A percentile compares a stretch with the other conserved stretches of the same genome.
These are phyloP conservation scores for Amphichorda felina DNA, from an alignment of 2,329 filamentous ascomycete species.

Conservation along the genomic window DNA sequence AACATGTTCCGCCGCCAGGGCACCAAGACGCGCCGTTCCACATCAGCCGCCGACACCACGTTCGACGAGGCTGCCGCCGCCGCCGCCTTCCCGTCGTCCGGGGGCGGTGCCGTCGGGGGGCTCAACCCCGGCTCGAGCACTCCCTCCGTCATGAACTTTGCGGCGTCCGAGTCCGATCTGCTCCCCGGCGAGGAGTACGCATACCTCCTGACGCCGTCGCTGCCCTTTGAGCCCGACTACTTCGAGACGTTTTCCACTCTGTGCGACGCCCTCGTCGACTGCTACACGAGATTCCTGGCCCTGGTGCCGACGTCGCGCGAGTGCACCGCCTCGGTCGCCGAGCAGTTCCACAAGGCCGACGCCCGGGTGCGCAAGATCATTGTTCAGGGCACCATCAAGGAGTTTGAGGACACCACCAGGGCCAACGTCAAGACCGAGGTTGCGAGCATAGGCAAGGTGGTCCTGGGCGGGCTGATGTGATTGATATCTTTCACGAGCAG, in stretches of 20 bases:
- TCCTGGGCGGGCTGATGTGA: slow-evolving; percentile 74
- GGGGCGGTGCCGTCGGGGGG: slow-evolving; percentile 11
- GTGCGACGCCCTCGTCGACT: slow-evolving; percentile 90
- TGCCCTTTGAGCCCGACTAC: slow-evolving; percentile 96
- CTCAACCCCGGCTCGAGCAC: slow-evolving; percentile 11
- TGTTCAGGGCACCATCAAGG: slow-evolving; percentile 73
- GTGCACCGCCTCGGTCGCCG: slow-evolving; percentile 59
- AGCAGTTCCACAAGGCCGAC: slow-evolving; percentile 86
- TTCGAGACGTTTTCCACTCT: slow-evolving; percentile 93
- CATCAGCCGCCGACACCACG: slow-evolving; percentile 29
- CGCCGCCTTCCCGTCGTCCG: slow-evolving; percentile 8
- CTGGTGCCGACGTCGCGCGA: slow-evolving; percentile 66
- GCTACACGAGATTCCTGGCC: slow-evolving; percentile 66
- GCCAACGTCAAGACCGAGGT: slow-evolving; percentile 69
- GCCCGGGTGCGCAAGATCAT: slow-evolving; percentile 78
- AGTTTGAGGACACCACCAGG: slow-evolving; percentile 84
- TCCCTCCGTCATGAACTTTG: slow-evolving; percentile 41
- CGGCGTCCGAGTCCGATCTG: slow-evolving; percentile 50
- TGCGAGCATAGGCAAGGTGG: slow-evolving; percentile 75
- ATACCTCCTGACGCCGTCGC: slow-evolving; percentile 75
- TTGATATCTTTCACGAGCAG: too few species aligned
- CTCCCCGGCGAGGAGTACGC: slow-evolving; percentile 79
- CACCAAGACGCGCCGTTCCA: slow-evolving; percentile 43
- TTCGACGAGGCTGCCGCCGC: slow-evolving; percentile 17
- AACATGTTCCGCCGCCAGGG: slow-evolving; percentile 68